Evolutionary conservation across 257 asterid genomes (phyloP).

Genomic region (Thymus quinquecostatus): DNA sequence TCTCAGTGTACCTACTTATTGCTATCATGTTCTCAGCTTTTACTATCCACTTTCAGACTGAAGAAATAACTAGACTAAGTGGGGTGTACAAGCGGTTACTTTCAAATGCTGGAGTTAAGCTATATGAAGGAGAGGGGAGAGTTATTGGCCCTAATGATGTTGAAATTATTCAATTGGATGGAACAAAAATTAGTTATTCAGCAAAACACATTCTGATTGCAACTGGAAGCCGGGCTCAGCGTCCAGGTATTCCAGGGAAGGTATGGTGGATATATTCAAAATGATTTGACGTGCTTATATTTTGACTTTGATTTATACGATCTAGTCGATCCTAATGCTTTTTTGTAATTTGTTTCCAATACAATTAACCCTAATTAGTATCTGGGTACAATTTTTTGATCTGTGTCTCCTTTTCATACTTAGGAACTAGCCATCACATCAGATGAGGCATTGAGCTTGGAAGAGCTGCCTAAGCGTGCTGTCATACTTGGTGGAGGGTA

Average conservation of each 20-base stretch:
- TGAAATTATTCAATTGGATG: slow-evolving; percentile 86
- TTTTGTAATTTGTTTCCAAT: not conserved
- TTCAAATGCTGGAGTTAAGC: slow-evolving; percentile 86
- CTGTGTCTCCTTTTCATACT: slow-evolving; percentile 22
- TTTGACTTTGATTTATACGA: slow-evolving; percentile 8
- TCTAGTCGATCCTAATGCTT: slow-evolving; percentile 20
- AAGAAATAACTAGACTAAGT: slow-evolving; percentile 86
- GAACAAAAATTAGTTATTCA: slow-evolving; percentile 85
- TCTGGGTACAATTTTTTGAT: not conserved
- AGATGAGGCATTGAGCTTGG: slow-evolving; percentile 98
- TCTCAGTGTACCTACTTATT: not conserved
- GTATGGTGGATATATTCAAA: slow-evolving; percentile 39
- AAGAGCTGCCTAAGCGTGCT: slow-evolving; percentile 89
- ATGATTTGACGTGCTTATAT: slow-evolving; percentile 5
- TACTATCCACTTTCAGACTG: slow-evolving; percentile 58
- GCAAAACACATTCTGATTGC: slow-evolving; percentile 91
- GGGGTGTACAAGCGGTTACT: slow-evolving; percentile 92
- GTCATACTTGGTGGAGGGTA: slow-evolving; percentile 96
- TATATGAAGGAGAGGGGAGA: slow-evolving; percentile 97
- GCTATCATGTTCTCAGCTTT: not conserved
- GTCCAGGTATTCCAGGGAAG: slow-evolving; percentile 83
- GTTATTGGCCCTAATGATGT: slow-evolving; percentile 92
- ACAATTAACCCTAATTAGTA: too few relatives aligned
- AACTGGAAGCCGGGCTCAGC: slow-evolving; percentile 94
- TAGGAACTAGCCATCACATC: slow-evolving; percentile 97